Evolutionary conservation across 441 rosid species (phyloP).

Genomic region (Codiaeum variegatum): DNA sequence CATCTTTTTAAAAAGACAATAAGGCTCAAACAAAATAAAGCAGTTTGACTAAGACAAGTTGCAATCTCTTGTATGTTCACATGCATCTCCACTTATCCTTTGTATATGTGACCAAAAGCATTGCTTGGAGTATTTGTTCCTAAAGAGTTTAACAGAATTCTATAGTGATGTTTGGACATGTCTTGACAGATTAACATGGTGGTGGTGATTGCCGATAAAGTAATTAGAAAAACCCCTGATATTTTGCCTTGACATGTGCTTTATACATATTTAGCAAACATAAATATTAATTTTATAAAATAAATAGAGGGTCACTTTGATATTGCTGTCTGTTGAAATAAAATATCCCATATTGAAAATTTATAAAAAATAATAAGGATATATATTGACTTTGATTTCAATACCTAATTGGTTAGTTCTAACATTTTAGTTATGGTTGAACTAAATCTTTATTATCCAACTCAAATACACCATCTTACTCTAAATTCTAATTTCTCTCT

Average conservation of each 20-base stretch:
- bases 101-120: slow-evolving; percentile 3
- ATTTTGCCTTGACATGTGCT: neutral
- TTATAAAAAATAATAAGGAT: too few relatives aligned
- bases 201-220: neutral
- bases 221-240: neutral
- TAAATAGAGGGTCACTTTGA: neutral
- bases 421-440: too few relatives aligned
- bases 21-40: slow-evolving; percentile 16
- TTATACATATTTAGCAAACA: neutral
- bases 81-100: slow-evolving; percentile 6
- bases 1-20: slow-evolving; percentile 4
- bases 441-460: too few relatives aligned
- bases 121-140: neutral
- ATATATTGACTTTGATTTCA: too few relatives aligned
- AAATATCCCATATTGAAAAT: too few relatives aligned
- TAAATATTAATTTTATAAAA: too few relatives aligned
- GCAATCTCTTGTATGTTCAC: slow-evolving; percentile 13
- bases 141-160: slow-evolving; percentile 8
- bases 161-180: neutral
- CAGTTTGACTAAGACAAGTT: slow-evolving; percentile 25
- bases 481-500: too few relatives aligned
- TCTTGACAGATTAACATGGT: neutral
- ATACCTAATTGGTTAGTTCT: too few relatives aligned
- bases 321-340: too few relatives aligned
- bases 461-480: too few relatives aligned